Evolutionary conservation across 352 stramenopile species (phyloP).

Genomic region (Pythium myriotylum): DNA sequence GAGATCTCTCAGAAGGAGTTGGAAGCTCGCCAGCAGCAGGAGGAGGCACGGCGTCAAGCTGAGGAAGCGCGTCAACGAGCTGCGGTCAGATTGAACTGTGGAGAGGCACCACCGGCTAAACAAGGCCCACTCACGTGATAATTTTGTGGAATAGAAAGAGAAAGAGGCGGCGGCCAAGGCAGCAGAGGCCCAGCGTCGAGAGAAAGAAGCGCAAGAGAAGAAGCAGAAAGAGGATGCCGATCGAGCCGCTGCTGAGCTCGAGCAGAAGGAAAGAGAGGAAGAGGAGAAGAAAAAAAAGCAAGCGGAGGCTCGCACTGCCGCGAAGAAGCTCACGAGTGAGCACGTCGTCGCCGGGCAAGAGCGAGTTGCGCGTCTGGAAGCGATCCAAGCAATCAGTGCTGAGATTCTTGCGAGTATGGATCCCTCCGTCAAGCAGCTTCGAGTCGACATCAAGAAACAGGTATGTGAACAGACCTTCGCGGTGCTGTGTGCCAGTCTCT

Average conservation of each 20-base stretch:
- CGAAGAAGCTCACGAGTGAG: conserved; percentile 50
- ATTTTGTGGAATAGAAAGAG: too few species aligned
- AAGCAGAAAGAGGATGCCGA: conserved; percentile 33
- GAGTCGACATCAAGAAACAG: conserved; percentile 71
- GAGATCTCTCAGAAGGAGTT: conserved; percentile 34
- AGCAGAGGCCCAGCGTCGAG: conserved; percentile 32
- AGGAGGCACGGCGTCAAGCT: conserved; percentile 30
- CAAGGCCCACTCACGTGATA: too few species aligned
- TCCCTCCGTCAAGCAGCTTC: conserved; percentile 59
- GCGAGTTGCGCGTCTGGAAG: conserved; percentile 51
- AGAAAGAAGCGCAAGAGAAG: conserved; percentile 25
- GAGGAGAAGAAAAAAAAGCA: conserved; percentile 38
- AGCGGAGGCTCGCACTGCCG: conserved; percentile 34
- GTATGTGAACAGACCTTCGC: conserved; percentile 26
- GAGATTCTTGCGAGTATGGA: conserved; percentile 57
- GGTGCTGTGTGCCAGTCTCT: too few species aligned
- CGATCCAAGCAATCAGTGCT: conserved; percentile 44
- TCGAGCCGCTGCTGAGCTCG: conserved; percentile 6
- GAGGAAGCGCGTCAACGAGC: conserved; percentile 48
- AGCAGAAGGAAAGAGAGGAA: conserved; percentile 32
- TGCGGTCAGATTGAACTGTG: background rate
- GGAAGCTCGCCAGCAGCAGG: conserved; percentile 37
- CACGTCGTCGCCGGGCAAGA: conserved; percentile 33
- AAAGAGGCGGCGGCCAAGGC: conserved; percentile 37
- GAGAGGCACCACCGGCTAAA: too few species aligned